Evolutionary conservation across 2,329 filamentous ascomycete genomes (phyloP), one percentile per base, ranked within the genome.

Genomic region (Paramyrothecium sp.): DNA sequence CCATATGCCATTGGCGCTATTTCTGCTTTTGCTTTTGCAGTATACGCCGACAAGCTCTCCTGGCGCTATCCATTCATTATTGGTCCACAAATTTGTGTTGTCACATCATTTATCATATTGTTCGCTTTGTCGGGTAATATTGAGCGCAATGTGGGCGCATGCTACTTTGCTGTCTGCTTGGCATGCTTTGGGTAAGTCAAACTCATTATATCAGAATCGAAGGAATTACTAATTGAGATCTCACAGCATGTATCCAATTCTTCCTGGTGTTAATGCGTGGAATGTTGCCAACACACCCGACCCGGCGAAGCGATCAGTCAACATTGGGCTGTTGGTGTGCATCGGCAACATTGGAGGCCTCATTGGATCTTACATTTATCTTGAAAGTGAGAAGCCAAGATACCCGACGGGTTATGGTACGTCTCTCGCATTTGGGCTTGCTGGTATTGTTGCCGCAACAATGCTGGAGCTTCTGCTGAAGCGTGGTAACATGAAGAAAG

Each of bases 141-240:
- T 21, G 59, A 70, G 20, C 58, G 71, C 22, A 77, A 79, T 54
- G 69, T 80, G 19, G 73, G 69, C 1, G 61, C 74, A 0, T 74
- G 74, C 54, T 79, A 78, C 58, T 78, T 79, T 52, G 76, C 72
- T 1, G 72, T 80, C 30, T 76, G 73, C 44, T 62, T 81, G 4
- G 73, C 77, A 0, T 78, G 65, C 33, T 58, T 66, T 3, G 69
- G 69, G 63, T 67, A 54, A 61, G 61, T 54, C 30, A 20, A 7
- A 3, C 20, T 53, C 30, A 4, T 20, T 3, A 53, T 12, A n/a
- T n/a, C 13, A 33, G 4, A 16, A 34, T 53, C 16, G 3, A 21
- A 41, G 13, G 8, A 12, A 4, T 33, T 5, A n/a, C 57, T 59
- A n/a, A 55, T 20, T 65, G 13, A 44, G 5, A 7, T 44, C 66